Evolutionary conservation across 225 moss, liverwort and hornwort species (phyloP), one percentile per base, ranked within the genome.

Genomic region (Bryum argenteum): DNA sequence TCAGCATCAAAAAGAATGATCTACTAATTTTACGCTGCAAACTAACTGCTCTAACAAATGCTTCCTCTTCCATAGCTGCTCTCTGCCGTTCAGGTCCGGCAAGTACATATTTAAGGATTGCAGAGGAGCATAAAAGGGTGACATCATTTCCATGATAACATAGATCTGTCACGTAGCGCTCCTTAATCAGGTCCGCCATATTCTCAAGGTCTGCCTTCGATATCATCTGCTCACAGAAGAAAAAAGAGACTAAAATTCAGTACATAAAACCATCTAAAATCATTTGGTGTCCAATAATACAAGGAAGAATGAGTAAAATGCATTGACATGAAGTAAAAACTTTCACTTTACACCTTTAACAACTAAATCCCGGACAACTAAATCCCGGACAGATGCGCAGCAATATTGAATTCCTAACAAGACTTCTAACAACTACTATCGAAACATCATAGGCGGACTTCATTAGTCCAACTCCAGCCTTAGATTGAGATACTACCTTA

Each of bases 91-190:
- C 77, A 58, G 38, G 53, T 63, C 63, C 80, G 65, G 70, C 57
- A 71, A 45, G 50, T 67, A 67, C 37, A 41, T 28, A 63, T 47
- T 70, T 74, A 24, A 65, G 43, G 56, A 24, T 56, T 38, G 61
- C 42, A 74, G 70, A 79, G 61, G 68, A 50, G 66, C 65, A 55
- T 50, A 67, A 69, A 69, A 67, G 39, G 62, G 71, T 70, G 77
- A 74, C 71, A 74, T 80, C 74, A 63, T 71, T 77, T 80, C 74
- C 84, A 80, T 58, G 33, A 67, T 57, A 77, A 66, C 10, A 53
- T 52, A 60, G 80, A 74, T 80, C 80, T 44, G 67, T 74, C 84
- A 77, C 71, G 71, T 61, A 71, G 62, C 58, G 40, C 80, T 71
- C 74, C 55, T 62, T 62, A 61, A 66, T 62, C 44, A 71, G 77